A percentile compares a stretch with the other conserved stretches of the same genome.
Evolutionary conservation across 2,329 filamentous ascomycete genomes (phyloP).

Genomic region (Fusarium devonianum): DNA sequence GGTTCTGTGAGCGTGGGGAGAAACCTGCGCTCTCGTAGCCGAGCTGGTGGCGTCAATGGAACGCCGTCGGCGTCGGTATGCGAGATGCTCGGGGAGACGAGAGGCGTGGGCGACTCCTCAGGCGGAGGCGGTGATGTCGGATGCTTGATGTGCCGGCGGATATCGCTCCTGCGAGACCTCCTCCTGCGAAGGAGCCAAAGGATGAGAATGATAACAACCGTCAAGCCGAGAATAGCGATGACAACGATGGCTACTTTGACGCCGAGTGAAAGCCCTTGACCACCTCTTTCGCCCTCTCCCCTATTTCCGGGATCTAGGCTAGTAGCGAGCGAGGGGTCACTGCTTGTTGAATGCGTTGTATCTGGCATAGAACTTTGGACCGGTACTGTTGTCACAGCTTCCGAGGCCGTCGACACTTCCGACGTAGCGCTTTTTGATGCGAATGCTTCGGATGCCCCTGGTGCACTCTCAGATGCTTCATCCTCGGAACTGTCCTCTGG

Average conservation of each 20-base stretch:
- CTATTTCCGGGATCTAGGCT: slow-evolving; percentile 18
- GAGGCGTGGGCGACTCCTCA: slow-evolving; percentile 50
- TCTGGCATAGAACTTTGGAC: slow-evolving; percentile 18
- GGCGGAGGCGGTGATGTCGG: slow-evolving; percentile 36
- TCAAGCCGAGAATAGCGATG: slow-evolving; percentile 49
- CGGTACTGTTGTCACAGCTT: slow-evolving; percentile 4
- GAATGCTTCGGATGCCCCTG: neutral
- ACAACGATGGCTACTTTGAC: slow-evolving; percentile 56
- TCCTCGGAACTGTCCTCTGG: neutral
- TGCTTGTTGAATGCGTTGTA: slow-evolving; percentile 28
- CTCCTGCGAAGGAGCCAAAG: slow-evolving; percentile 48
- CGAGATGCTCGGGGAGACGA: slow-evolving; percentile 50
- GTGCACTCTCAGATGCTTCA: neutral
- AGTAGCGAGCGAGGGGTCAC: slow-evolving; percentile 28
- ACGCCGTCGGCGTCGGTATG: slow-evolving; percentile 28
- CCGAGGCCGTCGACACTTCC: neutral
- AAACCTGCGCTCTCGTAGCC: slow-evolving; percentile 56
- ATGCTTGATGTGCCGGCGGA: slow-evolving; percentile 30
- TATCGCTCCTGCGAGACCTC: slow-evolving; percentile 19
- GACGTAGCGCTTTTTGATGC: slow-evolving; percentile 1
- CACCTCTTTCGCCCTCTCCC: neutral
- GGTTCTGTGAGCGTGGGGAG: slow-evolving; percentile 42
- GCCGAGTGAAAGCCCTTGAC: slow-evolving; percentile 45
- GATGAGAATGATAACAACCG: slow-evolving; percentile 48
- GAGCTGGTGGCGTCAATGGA: slow-evolving; percentile 55